phyloP scores from a whole-genome alignment of 2,329 filamentous ascomycete species.

The Fusarium bulbicola region DNA sequence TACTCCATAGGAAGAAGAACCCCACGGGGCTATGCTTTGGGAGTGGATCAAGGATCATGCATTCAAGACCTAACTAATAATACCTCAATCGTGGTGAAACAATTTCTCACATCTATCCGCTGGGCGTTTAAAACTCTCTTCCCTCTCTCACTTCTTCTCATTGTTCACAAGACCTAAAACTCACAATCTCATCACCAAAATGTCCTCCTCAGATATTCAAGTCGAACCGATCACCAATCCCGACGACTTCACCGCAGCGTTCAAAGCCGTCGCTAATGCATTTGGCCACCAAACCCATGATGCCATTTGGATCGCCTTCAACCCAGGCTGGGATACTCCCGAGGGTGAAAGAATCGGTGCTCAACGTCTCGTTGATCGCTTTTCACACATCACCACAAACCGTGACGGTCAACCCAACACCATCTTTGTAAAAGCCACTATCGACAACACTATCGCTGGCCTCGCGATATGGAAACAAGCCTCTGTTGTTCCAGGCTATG shows the following conservation, averaged over 20 bases:
- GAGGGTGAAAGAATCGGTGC: conserved; percentile 51
- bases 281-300: conserved; percentile 63
- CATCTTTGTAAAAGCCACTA: conserved; percentile 63
- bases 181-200: background rate
- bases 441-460: conserved; percentile 57
- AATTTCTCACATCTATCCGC: background rate
- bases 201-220: conserved; percentile 11
- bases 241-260: conserved; percentile 41
- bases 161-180: fast-evolving
- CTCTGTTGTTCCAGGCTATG: conserved; percentile 59
- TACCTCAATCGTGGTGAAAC: conserved; percentile 6
- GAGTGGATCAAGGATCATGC: conserved; percentile 27
- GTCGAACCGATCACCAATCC: conserved; percentile 43
- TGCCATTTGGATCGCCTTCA: conserved; percentile 60
- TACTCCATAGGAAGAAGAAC: background rate
- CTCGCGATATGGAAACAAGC: conserved; percentile 65
- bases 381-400: conserved; percentile 50
- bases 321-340: conserved; percentile 64
- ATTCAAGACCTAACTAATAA: conserved; percentile 14
- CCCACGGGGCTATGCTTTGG: background rate
- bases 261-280: conserved; percentile 41
- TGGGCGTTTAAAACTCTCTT: fast-evolving
- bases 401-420: conserved; percentile 57
- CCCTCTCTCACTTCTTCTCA: background rate
- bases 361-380: conserved; percentile 53